Conservation (phyloP, 2,329 filamentous ascomycete species). For the Aspergillus brunneoviolaceus region DNA sequence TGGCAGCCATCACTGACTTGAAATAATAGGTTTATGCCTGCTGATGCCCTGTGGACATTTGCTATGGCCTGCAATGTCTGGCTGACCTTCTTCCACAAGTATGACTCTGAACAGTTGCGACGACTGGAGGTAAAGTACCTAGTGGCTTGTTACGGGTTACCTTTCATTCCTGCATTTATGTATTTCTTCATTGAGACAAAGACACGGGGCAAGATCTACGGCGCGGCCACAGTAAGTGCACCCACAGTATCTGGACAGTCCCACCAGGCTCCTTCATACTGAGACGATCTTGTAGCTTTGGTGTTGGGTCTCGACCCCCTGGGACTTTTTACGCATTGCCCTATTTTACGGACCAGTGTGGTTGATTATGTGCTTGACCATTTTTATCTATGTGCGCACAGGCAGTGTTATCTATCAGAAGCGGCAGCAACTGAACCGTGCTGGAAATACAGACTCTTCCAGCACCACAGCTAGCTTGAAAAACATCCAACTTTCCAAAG, state of each 20-base stretch:
- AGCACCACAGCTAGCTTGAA: slow-evolving; percentile 48
- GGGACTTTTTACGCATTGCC: slow-evolving; percentile 70
- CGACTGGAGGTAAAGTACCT: slow-evolving; percentile 71
- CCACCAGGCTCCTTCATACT: neutral
- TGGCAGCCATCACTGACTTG: neutral
- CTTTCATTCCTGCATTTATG: slow-evolving; percentile 65
- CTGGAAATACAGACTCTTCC: slow-evolving; percentile 51
- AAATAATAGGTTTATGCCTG: slow-evolving; percentile 67
- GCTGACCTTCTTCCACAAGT: slow-evolving; percentile 75
- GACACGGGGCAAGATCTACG: slow-evolving; percentile 64
- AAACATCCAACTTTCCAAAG: slow-evolving; percentile 44
- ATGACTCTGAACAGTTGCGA: slow-evolving; percentile 62
- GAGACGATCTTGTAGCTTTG: slow-evolving; percentile 57
- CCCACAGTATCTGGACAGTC: neutral
- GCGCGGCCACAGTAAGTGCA: slow-evolving; percentile 60
- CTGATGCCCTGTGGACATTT: slow-evolving; percentile 73
- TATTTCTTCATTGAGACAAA: slow-evolving; percentile 64
- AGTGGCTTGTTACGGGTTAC: slow-evolving; percentile 68
- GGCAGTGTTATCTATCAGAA: slow-evolving; percentile 51
- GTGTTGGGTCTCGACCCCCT: slow-evolving; percentile 72
- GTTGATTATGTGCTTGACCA: slow-evolving; percentile 42
- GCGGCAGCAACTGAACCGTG: slow-evolving; percentile 60
- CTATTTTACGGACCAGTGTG: slow-evolving; percentile 64
- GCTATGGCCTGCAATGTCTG: slow-evolving; percentile 85
- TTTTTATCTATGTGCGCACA: slow-evolving; percentile 38